Base-by-base conservation (phyloP, 352 stramenopile genomes). In the Phytophthora pseudosyringae region DNA sequence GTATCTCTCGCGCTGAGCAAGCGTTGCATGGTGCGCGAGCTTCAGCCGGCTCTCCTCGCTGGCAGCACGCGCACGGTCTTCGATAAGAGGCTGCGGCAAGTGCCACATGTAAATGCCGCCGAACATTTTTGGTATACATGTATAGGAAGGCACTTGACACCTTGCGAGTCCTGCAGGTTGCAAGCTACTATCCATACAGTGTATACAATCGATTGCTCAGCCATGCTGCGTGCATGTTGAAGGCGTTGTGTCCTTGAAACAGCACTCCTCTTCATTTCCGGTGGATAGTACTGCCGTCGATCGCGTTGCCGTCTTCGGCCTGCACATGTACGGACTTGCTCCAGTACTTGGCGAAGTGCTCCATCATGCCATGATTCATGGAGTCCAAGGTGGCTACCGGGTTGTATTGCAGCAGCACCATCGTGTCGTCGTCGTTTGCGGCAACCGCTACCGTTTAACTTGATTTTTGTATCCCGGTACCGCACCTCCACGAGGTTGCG, bases 401-500 rank as follows among this genome's bases (percentile, higher is more conserved):
- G 2, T 21, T 21, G 21, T 21, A 21, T 2, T 21, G 51, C 26
- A 52, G 39, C 10, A 39, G 31, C 33, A 43, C 35, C 38, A 54
- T 67, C 59, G 50, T 12, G 49, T 35, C 25, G 26, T 67, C 59
- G 59, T 38, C 7, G 43, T 29, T 65, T 58, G 46, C 58, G 46
- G 57, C n/a, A 40, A 63, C n/a, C 25, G 12, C 33, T 46, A 36
- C 11, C 3, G 6, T 32, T n/a, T 26, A 4, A 57, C 36, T 57
- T 47, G 36, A 16, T n/a, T 38, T 43, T 38, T 47, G 35, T 58
- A 56, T 35, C 5, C 3, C 9, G 10, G 40, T 10, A 46, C 40
- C 18, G 7, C 16, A 47, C 38, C 4, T n/a, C 6, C 25, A 11
- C 2, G 12, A 44, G 36, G 54, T 62, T 15, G 54, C 41, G 15